Conservation (phyloP, 1,139 yeast species). For the Pneumocystis canis region DNA sequence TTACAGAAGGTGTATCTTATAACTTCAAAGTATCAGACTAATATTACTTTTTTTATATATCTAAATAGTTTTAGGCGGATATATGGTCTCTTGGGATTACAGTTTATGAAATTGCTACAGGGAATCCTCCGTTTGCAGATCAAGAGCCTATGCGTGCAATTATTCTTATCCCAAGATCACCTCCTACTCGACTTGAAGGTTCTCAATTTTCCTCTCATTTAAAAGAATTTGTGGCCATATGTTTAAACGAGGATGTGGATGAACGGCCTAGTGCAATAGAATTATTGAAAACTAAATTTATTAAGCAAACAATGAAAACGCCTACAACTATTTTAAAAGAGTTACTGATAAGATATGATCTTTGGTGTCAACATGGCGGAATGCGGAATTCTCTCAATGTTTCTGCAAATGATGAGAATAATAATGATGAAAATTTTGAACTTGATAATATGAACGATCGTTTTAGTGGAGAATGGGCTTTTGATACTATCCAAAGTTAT, state of each 20-base stretch:
- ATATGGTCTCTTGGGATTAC: slow-evolving; percentile 94
- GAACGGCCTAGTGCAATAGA: slow-evolving; percentile 85
- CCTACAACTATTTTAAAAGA: slow-evolving; percentile 56
- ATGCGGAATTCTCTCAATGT: slow-evolving; percentile 19
- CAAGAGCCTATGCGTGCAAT: slow-evolving; percentile 90
- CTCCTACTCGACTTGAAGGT: slow-evolving; percentile 91
- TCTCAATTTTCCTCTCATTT: slow-evolving; percentile 58
- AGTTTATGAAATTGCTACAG: slow-evolving; percentile 85
- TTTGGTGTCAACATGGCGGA: slow-evolving; percentile 46
- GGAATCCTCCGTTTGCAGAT: slow-evolving; percentile 94
- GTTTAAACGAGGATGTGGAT: slow-evolving; percentile 84
- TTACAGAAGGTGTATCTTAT: slow-evolving; percentile 78
- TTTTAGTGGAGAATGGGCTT: slow-evolving; percentile 24
- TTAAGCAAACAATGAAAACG: slow-evolving; percentile 43
- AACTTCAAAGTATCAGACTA: slow-evolving; percentile 37
- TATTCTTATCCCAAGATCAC: slow-evolving; percentile 80
- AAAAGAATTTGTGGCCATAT: slow-evolving; percentile 80
- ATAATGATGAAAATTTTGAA: slow-evolving; percentile 24
- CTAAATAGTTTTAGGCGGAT: slow-evolving; percentile 37
- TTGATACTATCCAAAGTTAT: slow-evolving; percentile 17
- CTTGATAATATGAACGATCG: slow-evolving; percentile 25
- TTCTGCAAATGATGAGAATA: slow-evolving; percentile 24
- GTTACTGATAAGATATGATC: slow-evolving; percentile 59
- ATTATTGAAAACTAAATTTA: slow-evolving; percentile 55
- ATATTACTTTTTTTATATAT: not conserved